These are phyloP conservation scores for Microthlaspi erraticum DNA, from an alignment of 345 rosid species.

Conservation along the genomic window DNA sequence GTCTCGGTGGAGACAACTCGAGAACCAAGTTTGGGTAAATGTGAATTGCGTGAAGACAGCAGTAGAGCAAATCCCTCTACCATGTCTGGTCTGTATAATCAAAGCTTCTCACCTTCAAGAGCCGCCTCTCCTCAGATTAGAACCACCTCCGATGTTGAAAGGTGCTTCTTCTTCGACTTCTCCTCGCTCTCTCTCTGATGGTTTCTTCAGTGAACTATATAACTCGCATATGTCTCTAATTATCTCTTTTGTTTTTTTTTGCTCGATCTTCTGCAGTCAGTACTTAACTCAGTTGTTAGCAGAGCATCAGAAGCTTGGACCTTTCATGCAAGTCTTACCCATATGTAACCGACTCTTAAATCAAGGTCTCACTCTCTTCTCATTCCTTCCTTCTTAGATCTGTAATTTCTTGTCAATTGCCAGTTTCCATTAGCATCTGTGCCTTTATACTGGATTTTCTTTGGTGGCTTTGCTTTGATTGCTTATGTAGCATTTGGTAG, in stretches of 20 bases:
- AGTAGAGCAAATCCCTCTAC: conserved; percentile 23
- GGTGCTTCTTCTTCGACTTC: conserved; percentile 48
- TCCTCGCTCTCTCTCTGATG: conserved; percentile 25
- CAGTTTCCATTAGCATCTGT: conserved; percentile 2
- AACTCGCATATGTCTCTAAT: conserved; percentile 12
- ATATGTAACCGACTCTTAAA: conserved; percentile 87
- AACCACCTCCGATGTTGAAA: conserved; percentile 83
- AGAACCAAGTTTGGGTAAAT: conserved; percentile 22
- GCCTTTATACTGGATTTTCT: conserved; percentile 4
- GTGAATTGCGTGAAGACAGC: conserved; percentile 36
- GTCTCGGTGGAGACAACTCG: conserved; percentile 30
- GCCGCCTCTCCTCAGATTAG: conserved; percentile 99
- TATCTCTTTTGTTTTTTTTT: conserved; percentile 43
- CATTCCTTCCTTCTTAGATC: conserved; percentile 60
- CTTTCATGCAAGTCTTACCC: conserved; percentile 93
- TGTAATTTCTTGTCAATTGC: conserved; percentile 41
- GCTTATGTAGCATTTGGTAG: conserved; percentile 1
- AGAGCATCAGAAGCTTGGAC: conserved; percentile 97
- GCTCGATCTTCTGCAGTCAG: conserved; percentile 56
- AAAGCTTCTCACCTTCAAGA: conserved; percentile 93
- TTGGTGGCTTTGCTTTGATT: conserved; percentile 33
- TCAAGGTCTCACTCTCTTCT: conserved; percentile 65
- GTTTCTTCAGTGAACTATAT: conserved; percentile 11
- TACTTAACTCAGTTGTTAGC: conserved; percentile 87
- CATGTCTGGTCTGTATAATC: conserved; percentile 97